Base-by-base conservation (phyloP, 208 protist genomes). In the Acanthamoeba quina region DNA sequence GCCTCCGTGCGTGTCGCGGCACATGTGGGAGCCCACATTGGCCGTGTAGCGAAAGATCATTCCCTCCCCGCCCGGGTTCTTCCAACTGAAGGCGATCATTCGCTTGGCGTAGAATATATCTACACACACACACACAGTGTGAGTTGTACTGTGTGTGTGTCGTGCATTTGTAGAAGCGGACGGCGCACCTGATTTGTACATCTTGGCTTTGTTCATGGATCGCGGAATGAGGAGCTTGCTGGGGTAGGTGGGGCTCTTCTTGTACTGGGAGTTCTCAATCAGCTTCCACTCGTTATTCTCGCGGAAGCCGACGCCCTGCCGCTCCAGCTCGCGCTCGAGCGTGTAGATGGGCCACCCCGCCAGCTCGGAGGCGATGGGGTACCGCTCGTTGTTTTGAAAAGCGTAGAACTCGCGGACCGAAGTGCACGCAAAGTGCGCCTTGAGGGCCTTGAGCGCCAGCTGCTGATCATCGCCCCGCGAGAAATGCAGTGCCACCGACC, bases 331-430 rank as follows among this genome's bases (percentile, higher is more conserved):
- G 64, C 90, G 47, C 24, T 82, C 68, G 15, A 83, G 29, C 17
- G 41, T 56, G 34, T 93, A 93, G 31, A 62, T 52, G 29, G 90
- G 90, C 90, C 90, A 93, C 37, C 90, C 90, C 11, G 29, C 64
- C 9, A 93, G 52, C 49, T 93, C 90, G 7, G 90, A 76, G 10
- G 44, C 24, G 52, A 93, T 62, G 1, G 68, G 68, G 31, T 70
- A 93, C 7, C 70, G 62, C 90, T 93, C 90, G 17, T 47, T 37
- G 54, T 93, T 93, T 31, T 93, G 62, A 41, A 93, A 93, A 1
- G 90, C 90, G 90, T 70, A 93, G n/a, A 93, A 52, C 24, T 93
- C 90, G 44, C 47, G 44, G 7, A 72, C 49, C 19, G n/a, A 44
- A 2, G 78, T 86, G 78, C 47, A 62, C 17, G 78, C 5, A 49